These are phyloP conservation scores for Elasticomyces elasticus DNA, from an alignment of 495 filamentous ascomycete species.

Conservation along the genomic window DNA sequence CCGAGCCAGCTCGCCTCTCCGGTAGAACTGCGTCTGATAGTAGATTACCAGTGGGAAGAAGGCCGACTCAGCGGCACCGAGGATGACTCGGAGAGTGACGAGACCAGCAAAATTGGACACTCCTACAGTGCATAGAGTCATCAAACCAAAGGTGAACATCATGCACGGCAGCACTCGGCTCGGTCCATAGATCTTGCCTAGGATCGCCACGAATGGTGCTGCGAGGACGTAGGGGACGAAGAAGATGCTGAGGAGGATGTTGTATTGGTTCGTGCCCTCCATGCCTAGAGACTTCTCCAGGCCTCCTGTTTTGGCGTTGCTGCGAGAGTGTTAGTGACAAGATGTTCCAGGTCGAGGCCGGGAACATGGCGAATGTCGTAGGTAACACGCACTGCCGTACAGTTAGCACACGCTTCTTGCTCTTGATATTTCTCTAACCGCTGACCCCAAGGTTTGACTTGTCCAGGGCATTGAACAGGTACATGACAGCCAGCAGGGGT, in stretches of 20 bases:
- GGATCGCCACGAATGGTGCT: conserved; percentile 55
- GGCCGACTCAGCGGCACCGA: too few relatives aligned
- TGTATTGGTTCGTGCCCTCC: conserved; percentile 51
- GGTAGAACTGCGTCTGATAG: too few relatives aligned
- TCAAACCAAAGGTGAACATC: conserved; percentile 23
- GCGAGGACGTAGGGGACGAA: conserved; percentile 69
- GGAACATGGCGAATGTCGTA: too few relatives aligned
- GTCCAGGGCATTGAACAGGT: conserved; percentile 35
- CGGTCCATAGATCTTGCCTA: conserved; percentile 31
- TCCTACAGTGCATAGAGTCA: conserved; percentile 44
- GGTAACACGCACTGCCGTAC: not conserved
- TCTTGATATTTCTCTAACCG: not conserved
- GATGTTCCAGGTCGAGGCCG: too few relatives aligned
- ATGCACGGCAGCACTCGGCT: conserved; percentile 17
- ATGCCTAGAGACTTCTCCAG: conserved; percentile 41
- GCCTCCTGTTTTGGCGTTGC: conserved; percentile 45
- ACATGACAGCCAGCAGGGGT: conserved; percentile 35
- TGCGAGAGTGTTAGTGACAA: too few relatives aligned
- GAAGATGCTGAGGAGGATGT: conserved; percentile 61
- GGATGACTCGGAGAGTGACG: too few relatives aligned
- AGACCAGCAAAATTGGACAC: too few relatives aligned
- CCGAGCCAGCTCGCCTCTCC: too few relatives aligned
- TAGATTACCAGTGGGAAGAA: too few relatives aligned
- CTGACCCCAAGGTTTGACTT: conserved; percentile 40
- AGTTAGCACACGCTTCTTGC: too few relatives aligned